phyloP scores from a whole-genome alignment of 2,329 filamentous ascomycete genomes.

The Fusarium beomiforme region DNA sequence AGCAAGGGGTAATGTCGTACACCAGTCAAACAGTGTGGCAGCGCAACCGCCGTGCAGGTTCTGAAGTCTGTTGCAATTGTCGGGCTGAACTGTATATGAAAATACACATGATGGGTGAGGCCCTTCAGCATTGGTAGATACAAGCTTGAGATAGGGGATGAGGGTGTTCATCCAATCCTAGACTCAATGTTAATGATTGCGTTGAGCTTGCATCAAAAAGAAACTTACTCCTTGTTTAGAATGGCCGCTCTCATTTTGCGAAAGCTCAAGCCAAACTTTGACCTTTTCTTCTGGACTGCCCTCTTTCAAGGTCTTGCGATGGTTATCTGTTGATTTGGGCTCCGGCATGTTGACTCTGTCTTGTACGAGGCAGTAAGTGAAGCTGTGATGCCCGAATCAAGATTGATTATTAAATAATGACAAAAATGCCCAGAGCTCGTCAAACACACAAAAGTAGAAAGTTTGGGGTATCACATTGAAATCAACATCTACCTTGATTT shows the following conservation, averaged over 20 bases:
- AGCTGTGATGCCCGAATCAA: not conserved
- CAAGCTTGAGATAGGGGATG: conserved; percentile 53
- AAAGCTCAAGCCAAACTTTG: conserved; percentile 46
- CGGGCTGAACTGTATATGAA: conserved; percentile 58
- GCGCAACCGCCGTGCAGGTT: conserved; percentile 72
- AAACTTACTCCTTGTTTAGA: conserved; percentile 46
- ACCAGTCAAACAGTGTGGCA: conserved; percentile 73
- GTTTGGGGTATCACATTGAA: not conserved
- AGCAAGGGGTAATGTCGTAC: conserved; percentile 68
- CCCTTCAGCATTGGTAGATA: conserved; percentile 44
- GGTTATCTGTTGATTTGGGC: not conserved
- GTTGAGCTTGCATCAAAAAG: not conserved
- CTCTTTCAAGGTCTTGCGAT: conserved; percentile 38
- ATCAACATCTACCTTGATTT: not conserved
- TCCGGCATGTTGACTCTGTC: conserved; percentile 9
- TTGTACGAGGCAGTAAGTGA: not conserved
- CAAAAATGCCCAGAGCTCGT: not conserved
- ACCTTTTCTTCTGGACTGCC: conserved; percentile 47
- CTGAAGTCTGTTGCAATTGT: conserved; percentile 62
- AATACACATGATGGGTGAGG: conserved; percentile 56
- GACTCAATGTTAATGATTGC: not conserved
- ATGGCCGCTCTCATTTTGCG: conserved; percentile 41
- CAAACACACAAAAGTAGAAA: not conserved
- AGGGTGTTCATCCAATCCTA: conserved; percentile 59
- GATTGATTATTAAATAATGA: not conserved